Conservation (phyloP, 257 asterid species). For the Thymus quinquecostatus region DNA sequence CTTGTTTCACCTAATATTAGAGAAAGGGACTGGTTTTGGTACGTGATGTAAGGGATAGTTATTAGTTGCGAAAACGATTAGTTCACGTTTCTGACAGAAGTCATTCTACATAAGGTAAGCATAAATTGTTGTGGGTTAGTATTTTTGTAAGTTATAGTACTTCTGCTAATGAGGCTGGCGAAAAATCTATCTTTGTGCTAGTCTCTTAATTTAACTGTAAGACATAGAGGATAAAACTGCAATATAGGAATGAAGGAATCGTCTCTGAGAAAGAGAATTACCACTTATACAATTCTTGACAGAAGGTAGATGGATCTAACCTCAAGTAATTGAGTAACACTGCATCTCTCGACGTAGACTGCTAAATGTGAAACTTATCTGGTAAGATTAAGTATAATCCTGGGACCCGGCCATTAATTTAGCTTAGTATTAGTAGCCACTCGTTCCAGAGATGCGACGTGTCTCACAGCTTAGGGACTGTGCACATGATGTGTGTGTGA, state of each 20-base stretch:
- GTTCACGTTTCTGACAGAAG: background rate
- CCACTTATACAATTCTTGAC: background rate
- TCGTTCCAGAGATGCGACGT: background rate
- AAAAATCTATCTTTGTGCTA: background rate
- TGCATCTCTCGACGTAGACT: background rate
- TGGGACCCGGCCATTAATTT: background rate
- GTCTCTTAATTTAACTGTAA: background rate
- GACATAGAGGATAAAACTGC: background rate
- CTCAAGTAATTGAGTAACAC: background rate
- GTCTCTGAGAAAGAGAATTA: background rate
- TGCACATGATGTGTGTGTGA: background rate
- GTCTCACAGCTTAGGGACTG: background rate
- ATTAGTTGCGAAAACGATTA: constrained; percentile 2
- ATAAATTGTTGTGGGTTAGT: background rate
- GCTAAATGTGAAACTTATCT: constrained; percentile 6
- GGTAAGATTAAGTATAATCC: background rate
- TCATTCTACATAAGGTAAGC: background rate
- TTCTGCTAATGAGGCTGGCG: no score
- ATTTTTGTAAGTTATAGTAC: background rate
- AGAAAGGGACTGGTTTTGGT: background rate
- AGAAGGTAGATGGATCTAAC: background rate
- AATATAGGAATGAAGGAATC: background rate
- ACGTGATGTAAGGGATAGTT: background rate
- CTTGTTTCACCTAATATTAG: background rate
- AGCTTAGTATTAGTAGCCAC: background rate